A percentile compares a stretch with the other conserved stretches of the same genome.
These are phyloP conservation scores for Blastobotrys indianensis DNA, from an alignment of 1,139 yeast genomes.

Conservation along the genomic window DNA sequence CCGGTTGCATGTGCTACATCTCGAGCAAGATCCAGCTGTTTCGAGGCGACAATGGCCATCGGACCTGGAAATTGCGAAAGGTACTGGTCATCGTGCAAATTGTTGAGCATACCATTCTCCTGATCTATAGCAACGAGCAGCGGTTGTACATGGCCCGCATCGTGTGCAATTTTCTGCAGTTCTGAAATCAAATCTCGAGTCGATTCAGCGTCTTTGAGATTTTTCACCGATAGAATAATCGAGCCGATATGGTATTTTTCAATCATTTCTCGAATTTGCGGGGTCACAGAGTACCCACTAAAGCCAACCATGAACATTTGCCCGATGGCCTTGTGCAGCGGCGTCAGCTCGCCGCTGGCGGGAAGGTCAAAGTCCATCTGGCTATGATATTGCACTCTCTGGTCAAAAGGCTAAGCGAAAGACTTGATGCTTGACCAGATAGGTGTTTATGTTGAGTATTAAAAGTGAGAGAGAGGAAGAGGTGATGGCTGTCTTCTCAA, in stretches of 20 bases:
- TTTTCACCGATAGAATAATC: conserved; percentile 52
- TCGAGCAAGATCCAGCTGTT: conserved; percentile 46
- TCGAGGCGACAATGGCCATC: conserved; percentile 56
- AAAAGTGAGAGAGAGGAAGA: no score
- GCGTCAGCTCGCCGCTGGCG: conserved; percentile 17
- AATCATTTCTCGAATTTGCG: conserved; percentile 52
- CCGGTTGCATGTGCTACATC: conserved; percentile 55
- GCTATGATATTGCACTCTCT: no score
- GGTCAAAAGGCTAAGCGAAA: no score
- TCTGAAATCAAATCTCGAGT: conserved; percentile 48
- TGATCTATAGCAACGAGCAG: conserved; percentile 42
- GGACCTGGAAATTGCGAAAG: conserved; percentile 61
- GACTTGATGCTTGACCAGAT: no score
- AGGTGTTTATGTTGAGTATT: no score
- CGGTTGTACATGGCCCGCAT: conserved; percentile 51
- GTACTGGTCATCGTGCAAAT: conserved; percentile 48
- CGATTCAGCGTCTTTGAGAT: conserved; percentile 46
- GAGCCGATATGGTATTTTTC: conserved; percentile 51
- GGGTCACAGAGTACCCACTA: conserved; percentile 51
- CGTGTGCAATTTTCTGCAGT: conserved; percentile 50
- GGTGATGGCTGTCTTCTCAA: no score
- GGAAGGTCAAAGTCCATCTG: conserved; percentile 20
- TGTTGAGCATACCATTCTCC: conserved; percentile 49
- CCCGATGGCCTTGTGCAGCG: conserved; percentile 36
- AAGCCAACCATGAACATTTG: conserved; percentile 61